Evolutionary conservation across 805 yeast species (phyloP), one percentile per base, ranked within the genome.

Genomic region (Priceomyces fermenticarens): DNA sequence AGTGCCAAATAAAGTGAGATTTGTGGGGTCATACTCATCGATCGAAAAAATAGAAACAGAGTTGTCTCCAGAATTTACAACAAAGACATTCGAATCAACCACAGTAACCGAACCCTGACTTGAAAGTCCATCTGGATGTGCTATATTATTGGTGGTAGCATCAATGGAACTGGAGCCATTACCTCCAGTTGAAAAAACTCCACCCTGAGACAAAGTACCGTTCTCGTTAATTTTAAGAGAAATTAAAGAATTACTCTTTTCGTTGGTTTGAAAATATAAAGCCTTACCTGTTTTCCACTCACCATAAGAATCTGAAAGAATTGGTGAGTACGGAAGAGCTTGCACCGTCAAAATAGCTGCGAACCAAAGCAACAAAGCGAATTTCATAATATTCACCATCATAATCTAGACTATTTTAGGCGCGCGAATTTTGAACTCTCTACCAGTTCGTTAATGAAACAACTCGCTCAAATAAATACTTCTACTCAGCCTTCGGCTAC

Each of bases 81-180:
- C 34, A 6, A 31, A 31, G 3, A 31, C 16, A 31, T n/a, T 31
- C 3, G 3, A 12, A 12, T 16, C 34, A 4, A 31, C 34, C 3
- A 31, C 34, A 3, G 14, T 14, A n/a, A 31, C 34, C 3, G 34
- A 31, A 10, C 34, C 34, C 5, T 31, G 34, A 31, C 34, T 31
- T 12, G 16, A 12, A n/a, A 31, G 16, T 14, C 34, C 34, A 31
- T 31, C 34, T 3, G 30, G 30, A 11, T 11, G 10, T 10, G 30
- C 30, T 27, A 11, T 10, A 10, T 10, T 27, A 11, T 27, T 27
- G 10, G 30, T 27, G 10, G 30, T 11, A 27, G 10, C 11, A 11
- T 11, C 11, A 27, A 27, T 27, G 11, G 30, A 27, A 27, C 30
- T 27, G 10, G 30, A 10, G 11, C 30, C 30, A 10, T 10, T 10